Evolutionary conservation across 2,329 filamentous ascomycete species (phyloP), one percentile per base, ranked within the genome.

Genomic region (Neoarthrinium moseri): DNA sequence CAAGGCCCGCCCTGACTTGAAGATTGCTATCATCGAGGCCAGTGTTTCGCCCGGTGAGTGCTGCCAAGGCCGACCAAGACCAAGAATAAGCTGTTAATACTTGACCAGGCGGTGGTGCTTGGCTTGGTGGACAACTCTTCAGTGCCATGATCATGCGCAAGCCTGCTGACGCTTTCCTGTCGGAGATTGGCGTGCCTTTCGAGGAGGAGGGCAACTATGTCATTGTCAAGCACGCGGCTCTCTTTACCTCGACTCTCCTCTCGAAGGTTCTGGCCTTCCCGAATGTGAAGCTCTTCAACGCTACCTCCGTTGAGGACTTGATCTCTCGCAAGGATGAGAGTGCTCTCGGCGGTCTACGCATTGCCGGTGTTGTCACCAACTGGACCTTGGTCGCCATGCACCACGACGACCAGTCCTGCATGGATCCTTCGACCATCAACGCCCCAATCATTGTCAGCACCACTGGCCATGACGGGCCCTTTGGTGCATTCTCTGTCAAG

Each of bases 401-500:
- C 68, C 87, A 91, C 68, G 87, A 91, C 63, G 87, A 92, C 65
- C 90, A 95, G 73, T 88, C 83, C 51, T 96, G 91, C 85, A 95
- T 96, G 91, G 91, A 96, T 67, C 91, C 91, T 56, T 95, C 94
- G 81, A 96, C 91, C 60, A 95, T 96, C 80, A 96, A 95, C 64
- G 89, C 90, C 1, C 90, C 91, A 1, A 69, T 96, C 48, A 76
- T 96, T 62, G 87, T 96, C 72, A 90, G 85, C 47, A 96, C 91
- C 20, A 96, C 91, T 0, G 91, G 91, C 41, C 91, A 96, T 60
- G 91, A 96, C 55, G 91, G 81, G 1, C 91, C 91, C 13, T 95
- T 95, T 64, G 91, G 91, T 37, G 91, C 91, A 40, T 96, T 96
- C 75, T 87, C 73, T 54, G 91, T 89, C 66, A 96, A 96, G 81